Percentiles rank a stretch among this genome's conserved stretches.
Evolutionary conservation across 2,329 filamentous ascomycete species (phyloP).

Genomic region (Pyrenophora seminiperda): DNA sequence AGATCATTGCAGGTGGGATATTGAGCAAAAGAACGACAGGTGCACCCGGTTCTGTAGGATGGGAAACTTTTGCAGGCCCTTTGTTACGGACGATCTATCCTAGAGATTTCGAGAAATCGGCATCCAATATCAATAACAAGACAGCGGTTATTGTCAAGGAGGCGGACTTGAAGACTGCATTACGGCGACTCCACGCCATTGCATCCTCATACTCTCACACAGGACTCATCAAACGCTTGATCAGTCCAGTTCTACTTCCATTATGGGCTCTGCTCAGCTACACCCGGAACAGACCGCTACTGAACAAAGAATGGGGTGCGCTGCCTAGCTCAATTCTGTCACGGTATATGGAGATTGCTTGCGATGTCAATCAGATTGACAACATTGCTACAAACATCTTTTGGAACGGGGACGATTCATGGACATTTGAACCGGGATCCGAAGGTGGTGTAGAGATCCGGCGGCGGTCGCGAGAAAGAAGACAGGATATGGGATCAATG

Average conservation of each 20-base stretch:
- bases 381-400: constrained; percentile 61
- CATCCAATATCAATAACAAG: constrained; percentile 44
- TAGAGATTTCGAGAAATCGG: constrained; percentile 34
- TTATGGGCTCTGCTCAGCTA: constrained; percentile 68
- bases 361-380: constrained; percentile 57
- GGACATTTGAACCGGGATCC: constrained; percentile 58
- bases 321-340: constrained; percentile 32
- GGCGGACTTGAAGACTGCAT: constrained; percentile 55
- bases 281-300: constrained; percentile 41
- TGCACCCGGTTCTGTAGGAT: constrained; percentile 65
- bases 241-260: constrained; percentile 63
- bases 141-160: constrained; percentile 55
- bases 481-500: constrained; percentile 68
- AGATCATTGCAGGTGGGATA: constrained; percentile 70
- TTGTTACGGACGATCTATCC: constrained; percentile 59
- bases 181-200: constrained; percentile 63
- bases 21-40: constrained; percentile 67
- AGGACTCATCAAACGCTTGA: constrained; percentile 65
- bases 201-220: constrained; percentile 69
- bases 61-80: constrained; percentile 66
- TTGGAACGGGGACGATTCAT: constrained; percentile 58
- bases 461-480: constrained; percentile 74
- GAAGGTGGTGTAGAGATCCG: constrained; percentile 61
- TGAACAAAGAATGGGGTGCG: constrained; percentile 35
- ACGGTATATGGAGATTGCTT: constrained; percentile 62